Conservation (phyloP, 1,139 yeast genomes). For the Suhomyces coccinellae region DNA sequence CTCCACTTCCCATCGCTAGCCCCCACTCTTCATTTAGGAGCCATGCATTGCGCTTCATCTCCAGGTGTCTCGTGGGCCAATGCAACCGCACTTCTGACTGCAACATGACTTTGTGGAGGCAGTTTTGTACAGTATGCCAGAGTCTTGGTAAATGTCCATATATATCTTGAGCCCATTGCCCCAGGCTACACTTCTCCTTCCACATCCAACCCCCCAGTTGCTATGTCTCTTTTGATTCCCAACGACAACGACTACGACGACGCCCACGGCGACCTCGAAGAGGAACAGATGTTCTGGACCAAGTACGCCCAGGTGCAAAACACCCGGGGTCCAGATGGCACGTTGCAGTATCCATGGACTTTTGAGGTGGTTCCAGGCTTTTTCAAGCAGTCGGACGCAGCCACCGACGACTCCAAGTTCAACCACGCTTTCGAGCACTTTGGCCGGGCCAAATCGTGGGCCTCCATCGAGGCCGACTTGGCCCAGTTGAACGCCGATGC, state of each 20-base stretch:
- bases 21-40: too few species aligned
- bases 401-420: constrained; percentile 39
- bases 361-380: constrained; percentile 39
- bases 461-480: constrained; percentile 27
- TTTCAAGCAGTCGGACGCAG: constrained; percentile 39
- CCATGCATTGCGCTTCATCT: too few species aligned
- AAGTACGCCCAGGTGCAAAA: constrained; percentile 11
- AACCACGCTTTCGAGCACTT: constrained; percentile 41
- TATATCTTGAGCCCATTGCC: too few species aligned
- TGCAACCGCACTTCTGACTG: constrained; percentile 7
- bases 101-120: not conserved
- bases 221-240: constrained; percentile 25
- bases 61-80: not conserved
- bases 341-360: constrained; percentile 27
- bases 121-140: too few species aligned
- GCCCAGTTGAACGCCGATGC: constrained; percentile 30
- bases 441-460: constrained; percentile 39
- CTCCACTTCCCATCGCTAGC: too few species aligned
- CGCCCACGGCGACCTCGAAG: constrained; percentile 23
- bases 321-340: constrained; percentile 10
- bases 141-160: too few species aligned
- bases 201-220: not conserved
- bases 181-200: not conserved
- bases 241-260: constrained; percentile 22
- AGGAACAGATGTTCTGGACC: constrained; percentile 15